Evolutionary conservation across 352 stramenopile species (phyloP), one percentile per base, ranked within the genome.

Genomic region (Phytophthora europaea): DNA sequence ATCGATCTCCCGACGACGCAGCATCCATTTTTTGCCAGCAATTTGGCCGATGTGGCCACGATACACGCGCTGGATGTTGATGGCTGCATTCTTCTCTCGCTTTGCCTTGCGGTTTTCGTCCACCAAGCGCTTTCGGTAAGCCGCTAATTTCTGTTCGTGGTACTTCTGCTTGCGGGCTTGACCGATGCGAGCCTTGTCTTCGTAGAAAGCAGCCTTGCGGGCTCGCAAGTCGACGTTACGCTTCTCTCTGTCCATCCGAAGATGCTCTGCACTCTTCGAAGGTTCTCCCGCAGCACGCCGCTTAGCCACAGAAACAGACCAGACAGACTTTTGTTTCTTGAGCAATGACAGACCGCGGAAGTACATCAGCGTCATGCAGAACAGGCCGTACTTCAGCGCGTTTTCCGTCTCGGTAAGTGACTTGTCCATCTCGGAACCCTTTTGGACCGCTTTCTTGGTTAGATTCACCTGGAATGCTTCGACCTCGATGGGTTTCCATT

Each of bases 351-450:
- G 81, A 4, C 91, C 94, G 50, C 94, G 86, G 59, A 99, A 99
- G 78, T 99, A 99, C 95, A 98, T 98, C 48, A 99, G 85, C 36
- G 95, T 98, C 75, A 99, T 91, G 76, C 84, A 98, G 69, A 99
- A 99, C 20, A 99, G 72, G 12, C 94, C 97, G 70, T 99, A 99
- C 33, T 96, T 97, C n/a, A 99, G 85, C n/a, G 91, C 97, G 16
- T 85, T 86, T 78, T 99, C 95, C 16, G 94, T 97, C 65, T 96
- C 90, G 12, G 83, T 87, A 40, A 96, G 84, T 57, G 84, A 73
- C 22, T 86, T 88, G 69, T 92, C 86, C 59, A 91, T 58, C 4
- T 76, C 74, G 0, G 88, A 94, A 10, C 84, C 89, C 60, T 92
- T 84, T 36, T 89, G 79, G 8, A 94, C 83, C 0, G 84, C 87